These are phyloP conservation scores for Tremella yokohamensis DNA, from an alignment of 768 basidiomycete species.

Conservation along the genomic window DNA sequence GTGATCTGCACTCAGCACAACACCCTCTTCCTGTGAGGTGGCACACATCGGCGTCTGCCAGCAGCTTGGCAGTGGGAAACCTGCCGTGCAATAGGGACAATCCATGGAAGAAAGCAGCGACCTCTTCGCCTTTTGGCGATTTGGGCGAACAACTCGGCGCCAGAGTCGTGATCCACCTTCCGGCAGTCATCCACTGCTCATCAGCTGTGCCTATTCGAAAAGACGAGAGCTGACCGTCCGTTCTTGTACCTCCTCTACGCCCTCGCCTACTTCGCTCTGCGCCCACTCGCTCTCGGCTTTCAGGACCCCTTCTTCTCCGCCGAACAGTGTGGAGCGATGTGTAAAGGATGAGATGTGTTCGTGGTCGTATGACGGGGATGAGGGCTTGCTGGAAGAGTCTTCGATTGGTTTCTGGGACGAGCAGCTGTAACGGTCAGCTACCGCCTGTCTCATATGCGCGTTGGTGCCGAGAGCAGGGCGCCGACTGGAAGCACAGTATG, in stretches of 20 bases:
- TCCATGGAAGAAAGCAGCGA: constrained; percentile 41
- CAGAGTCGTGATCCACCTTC: constrained; percentile 43
- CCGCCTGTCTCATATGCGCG: too few relatives aligned
- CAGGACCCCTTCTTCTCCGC: constrained; percentile 29
- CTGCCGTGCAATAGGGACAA: constrained; percentile 36
- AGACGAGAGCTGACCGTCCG: constrained; percentile 30
- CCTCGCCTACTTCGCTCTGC: constrained; percentile 49
- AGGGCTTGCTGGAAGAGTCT: constrained; percentile 4
- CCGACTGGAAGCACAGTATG: too few relatives aligned
- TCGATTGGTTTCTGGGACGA: constrained; percentile 8
- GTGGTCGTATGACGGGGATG: constrained; percentile 31
- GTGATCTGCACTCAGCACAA: constrained; percentile 37
- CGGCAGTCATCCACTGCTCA: constrained; percentile 41
- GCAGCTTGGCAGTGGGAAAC: constrained; percentile 28
- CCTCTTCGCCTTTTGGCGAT: constrained; percentile 28
- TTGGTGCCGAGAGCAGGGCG: too few relatives aligned
- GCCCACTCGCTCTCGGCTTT: constrained; percentile 46
- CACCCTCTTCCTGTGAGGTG: constrained; percentile 5
- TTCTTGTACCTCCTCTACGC: constrained; percentile 49
- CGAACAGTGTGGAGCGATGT: constrained; percentile 28
- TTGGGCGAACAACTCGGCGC: constrained; percentile 27
- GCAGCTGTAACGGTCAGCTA: constrained; percentile 23
- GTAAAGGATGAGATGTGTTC: constrained; percentile 46
- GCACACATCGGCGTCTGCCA: constrained; percentile 47
- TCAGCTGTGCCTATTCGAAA: background rate